Base-by-base conservation (phyloP, 805 yeast species). In the Cyberlindnera samutprakarnensis region DNA sequence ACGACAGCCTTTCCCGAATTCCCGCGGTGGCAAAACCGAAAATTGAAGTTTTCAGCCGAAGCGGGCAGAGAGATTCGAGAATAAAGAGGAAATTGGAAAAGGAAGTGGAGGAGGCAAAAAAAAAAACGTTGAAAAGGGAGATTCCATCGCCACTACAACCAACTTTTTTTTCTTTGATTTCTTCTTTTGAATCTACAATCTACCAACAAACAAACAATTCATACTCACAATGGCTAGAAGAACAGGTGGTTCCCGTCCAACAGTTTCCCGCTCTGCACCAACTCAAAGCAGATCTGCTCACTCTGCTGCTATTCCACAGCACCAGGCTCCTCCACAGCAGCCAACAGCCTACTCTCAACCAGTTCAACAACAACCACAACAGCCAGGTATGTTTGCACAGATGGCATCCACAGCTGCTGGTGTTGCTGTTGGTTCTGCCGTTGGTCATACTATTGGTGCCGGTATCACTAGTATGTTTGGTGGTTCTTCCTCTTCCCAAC, bases 321-420 rank as follows among this genome's bases (percentile, higher is more conserved):
- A 18, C 29, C 41, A 39, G 38, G 68, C 79, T 29, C 74, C 73
- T 39, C 54, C 66, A 32, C 36, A 26, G 17, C 39, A 35, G 26
- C 69, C 68, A 39, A 71, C 55, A 17, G 51, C 57, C n/a, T 53
- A 58, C 42, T 49, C 78, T 43, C 72, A 72, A 53, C 76, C 71
- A 54, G 32, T 23, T 16, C 32, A 30, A 18, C 64, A 70, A 32
- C 79, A 67, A 25, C 54, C 51, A 25, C 54, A 51, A 47, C 74
- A 70, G 49, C 96, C 96, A 29, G 96, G 97, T 51, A 51, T 90
- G 56, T 88, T 90, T 52, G 83, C 90, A 38, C 94, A 92, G 65
- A 92, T 92, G 98, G 97, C 97, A 24, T 70, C 94, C 29, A 92
- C 98, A 30, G 98, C 98, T 35, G 98, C 97, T 30, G 98, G 98